A percentile compares a stretch with the other conserved stretches of the same genome.
These are phyloP conservation scores for Friedmanniomyces simplex DNA, from an alignment of 495 filamentous ascomycete genomes.

Conservation along the genomic window DNA sequence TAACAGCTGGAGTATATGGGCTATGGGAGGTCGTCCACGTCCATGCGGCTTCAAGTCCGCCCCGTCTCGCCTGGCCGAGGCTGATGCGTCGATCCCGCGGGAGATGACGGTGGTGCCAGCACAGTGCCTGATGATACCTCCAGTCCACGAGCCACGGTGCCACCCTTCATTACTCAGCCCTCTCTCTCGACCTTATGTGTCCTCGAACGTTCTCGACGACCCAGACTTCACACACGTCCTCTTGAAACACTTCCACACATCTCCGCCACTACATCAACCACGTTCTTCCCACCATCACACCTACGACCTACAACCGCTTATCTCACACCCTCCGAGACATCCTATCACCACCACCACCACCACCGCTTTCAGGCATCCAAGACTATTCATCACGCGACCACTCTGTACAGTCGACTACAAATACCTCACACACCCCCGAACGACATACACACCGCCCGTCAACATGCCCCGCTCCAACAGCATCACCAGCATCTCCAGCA, in stretches of 20 bases:
- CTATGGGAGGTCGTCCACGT: too few relatives aligned
- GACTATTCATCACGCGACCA: neutral
- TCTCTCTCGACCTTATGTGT: neutral
- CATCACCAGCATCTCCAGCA: conserved; percentile 30
- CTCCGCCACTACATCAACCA: too few relatives aligned
- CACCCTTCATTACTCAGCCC: too few relatives aligned
- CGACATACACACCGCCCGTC: neutral
- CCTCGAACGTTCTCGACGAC: too few relatives aligned
- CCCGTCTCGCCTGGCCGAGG: too few relatives aligned
- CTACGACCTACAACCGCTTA: neutral
- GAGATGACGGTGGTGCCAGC: too few relatives aligned
- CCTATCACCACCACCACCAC: neutral
- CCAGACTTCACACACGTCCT: neutral
- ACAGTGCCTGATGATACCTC: too few relatives aligned
- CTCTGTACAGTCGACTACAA: neutral
- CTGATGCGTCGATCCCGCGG: too few relatives aligned
- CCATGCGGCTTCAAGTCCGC: too few relatives aligned
- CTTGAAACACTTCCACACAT: neutral
- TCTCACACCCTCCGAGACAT: neutral
- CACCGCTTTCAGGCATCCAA: neutral
- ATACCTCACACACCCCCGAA: neutral
- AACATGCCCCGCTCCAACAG: conserved; percentile 22
- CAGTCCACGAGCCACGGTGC: too few relatives aligned
- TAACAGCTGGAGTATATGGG: too few relatives aligned
- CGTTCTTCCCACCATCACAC: too few relatives aligned